These are phyloP conservation scores for Coniella lustricola DNA, from an alignment of 2,329 filamentous ascomycete genomes.

Conservation along the genomic window DNA sequence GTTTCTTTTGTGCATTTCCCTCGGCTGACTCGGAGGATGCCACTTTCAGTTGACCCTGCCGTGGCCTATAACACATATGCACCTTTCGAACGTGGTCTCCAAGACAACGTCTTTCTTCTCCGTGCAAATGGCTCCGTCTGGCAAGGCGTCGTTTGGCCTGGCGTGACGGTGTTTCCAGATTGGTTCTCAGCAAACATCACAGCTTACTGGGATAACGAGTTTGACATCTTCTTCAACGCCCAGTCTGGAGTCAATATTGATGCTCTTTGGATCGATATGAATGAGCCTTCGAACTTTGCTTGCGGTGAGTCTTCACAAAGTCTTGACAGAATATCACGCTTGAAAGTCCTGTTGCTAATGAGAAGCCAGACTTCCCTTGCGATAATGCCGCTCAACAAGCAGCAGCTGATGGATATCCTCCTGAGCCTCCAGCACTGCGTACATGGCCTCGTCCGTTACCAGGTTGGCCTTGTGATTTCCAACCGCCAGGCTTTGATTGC, in stretches of 20 bases:
- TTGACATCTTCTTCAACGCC: constrained; percentile 56
- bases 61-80: constrained; percentile 43
- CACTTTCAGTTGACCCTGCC: constrained; percentile 69
- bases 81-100: constrained; percentile 33
- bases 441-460: constrained; percentile 57
- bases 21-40: background rate
- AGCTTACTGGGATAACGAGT: constrained; percentile 64
- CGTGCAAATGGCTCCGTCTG: constrained; percentile 47
- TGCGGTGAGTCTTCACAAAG: constrained; percentile 31
- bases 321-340: no score
- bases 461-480: constrained; percentile 62
- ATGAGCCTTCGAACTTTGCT: constrained; percentile 41
- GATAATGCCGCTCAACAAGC: constrained; percentile 33
- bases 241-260: constrained; percentile 66
- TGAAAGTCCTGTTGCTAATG: background rate
- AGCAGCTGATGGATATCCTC: constrained; percentile 43
- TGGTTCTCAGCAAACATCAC: constrained; percentile 64
- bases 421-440: constrained; percentile 55
- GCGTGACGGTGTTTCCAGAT: constrained; percentile 65
- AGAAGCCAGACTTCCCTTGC: constrained; percentile 41
- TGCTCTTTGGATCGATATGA: constrained; percentile 71
- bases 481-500: constrained; percentile 43
- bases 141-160: constrained; percentile 70
- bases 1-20: background rate
- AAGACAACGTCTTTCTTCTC: constrained; percentile 39